Base-by-base conservation (phyloP, 805 yeast species). In the Teunomyces barrocoloradensis region DNA sequence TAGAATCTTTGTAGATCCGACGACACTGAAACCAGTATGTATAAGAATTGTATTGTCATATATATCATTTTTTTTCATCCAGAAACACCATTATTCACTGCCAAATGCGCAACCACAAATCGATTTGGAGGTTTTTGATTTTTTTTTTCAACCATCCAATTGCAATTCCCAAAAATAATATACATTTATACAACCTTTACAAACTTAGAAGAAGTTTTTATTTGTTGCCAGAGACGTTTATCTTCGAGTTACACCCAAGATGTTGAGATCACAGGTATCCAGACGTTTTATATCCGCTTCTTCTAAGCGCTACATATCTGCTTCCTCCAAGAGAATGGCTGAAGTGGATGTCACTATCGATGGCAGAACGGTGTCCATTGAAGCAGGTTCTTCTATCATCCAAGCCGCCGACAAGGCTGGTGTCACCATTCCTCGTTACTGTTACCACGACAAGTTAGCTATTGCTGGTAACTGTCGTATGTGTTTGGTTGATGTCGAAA, bases 351-450 rank as follows among this genome's bases (percentile, higher is more conserved):
- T 80, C 15, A 76, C 78, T 36, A 65, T 80, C 43, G 96, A 89
- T 65, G 94, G 94, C 43, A 79, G 79, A 53, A 77, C 80, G 47
- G 94, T 89, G 37, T 75, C 78, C 45, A 84, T 89, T 53, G 96
- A 88, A 65, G 90, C 90, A 42, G 95, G 96, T 2, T 80, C 95
- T 38, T 85, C 95, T 15, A 84, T 89, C 52, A 88, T 89, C 63
- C 96, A 89, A 71, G 96, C 96, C 44, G 89, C 92, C 54, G 96
- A 89, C 62, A 84, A 85, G 69, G 96, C 96, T 35, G 96, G 96
- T 47, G 91, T 87, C 37, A 77, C 84, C 49, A 85, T 89, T 44
- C 96, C 96, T 36, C 80, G 96, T 56, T 89, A 89, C 75, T 89
- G 96, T 71, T 89, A 86, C 77, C 96, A 89, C 69, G 96, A 89